Base-by-base conservation (phyloP, 164 flowering plant species). In the Echeveria elegans region DNA sequence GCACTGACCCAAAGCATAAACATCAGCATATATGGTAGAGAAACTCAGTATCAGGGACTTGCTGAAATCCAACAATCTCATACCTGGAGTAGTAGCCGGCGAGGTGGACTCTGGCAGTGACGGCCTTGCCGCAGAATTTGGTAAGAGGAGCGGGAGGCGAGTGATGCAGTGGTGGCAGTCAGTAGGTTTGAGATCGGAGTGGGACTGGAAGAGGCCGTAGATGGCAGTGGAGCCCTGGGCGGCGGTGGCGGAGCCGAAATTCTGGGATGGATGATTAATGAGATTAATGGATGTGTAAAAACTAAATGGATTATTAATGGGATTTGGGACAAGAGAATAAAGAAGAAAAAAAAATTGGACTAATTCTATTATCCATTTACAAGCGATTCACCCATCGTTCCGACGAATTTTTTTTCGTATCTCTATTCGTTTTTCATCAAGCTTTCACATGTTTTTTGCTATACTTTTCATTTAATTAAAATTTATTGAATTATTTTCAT, bases 1-100 rank as follows among this genome's bases (percentile, higher is more conserved):
- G 59, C 83, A 80, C 77, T 80, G 81, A 9, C 79, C 83, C 76
- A 80, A 65, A 34, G 75, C 78, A 60, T 73, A 76, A 36, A 80
- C 72, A 4, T 75, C 65, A n/a, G 52, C 52, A 47, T 7, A 5
- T 19, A n/a, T 9, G 16, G 52, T 47, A 47, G 21, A 47, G 21
- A 47, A 47, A 47, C 52, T 47, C 52, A 4, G 52, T 18, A 47
- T 47, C 52, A 4, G 21, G 21, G 21, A 47, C 52, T 23, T 47
- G 52, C 52, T 47, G n/a, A 19, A 47, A 47, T 2, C 52, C 52
- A 19, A 23, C 52, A 18, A 47, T 23, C 52, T 47, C 63, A n/a
- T 60, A 60, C n/a, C 24, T n/a, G 36, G 36, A 15, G 31, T 60
- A 60, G 63, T 36, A 60, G n/a, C 63, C 63, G n/a, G 63, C 31